A percentile compares a stretch with the other conserved stretches of the same genome.
These are phyloP conservation scores for Penicillium sp. DNA, from an alignment of 2,329 filamentous ascomycete species.

Conservation along the genomic window DNA sequence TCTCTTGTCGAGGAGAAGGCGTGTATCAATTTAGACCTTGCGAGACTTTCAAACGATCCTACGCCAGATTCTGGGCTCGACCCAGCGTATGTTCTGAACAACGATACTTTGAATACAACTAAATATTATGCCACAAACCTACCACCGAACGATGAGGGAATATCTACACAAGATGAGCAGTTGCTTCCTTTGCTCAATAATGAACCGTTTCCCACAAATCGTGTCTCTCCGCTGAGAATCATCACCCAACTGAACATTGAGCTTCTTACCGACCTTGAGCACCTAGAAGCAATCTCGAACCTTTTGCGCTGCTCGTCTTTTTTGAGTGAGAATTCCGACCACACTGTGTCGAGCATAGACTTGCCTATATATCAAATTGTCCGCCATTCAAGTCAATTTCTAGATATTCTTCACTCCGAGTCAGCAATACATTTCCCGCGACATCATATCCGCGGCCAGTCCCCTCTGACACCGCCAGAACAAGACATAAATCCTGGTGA, in stretches of 20 bases:
- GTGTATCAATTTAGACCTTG: too few relatives aligned
- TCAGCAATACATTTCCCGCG: too few relatives aligned
- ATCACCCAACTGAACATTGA: conserved; percentile 17
- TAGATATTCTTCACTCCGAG: conserved; percentile 14
- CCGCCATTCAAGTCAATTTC: conserved; percentile 18
- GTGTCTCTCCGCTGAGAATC: conserved; percentile 5
- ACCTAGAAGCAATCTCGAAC: conserved; percentile 6
- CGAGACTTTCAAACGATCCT: not conserved
- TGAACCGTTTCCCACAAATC: not conserved
- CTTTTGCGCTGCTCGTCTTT: not conserved
- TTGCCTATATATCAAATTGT: conserved; percentile 23
- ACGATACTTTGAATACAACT: not conserved
- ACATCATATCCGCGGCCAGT: not conserved
- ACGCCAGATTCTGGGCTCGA: not conserved
- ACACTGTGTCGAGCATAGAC: conserved; percentile 10
- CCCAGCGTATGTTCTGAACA: not conserved
- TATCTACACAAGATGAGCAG: not conserved
- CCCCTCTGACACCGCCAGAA: not conserved
- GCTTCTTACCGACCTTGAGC: conserved; percentile 20
- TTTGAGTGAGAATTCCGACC: not conserved
- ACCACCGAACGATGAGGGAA: not conserved
- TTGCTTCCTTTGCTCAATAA: not conserved
- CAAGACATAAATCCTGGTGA: not conserved
- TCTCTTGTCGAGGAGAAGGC: not conserved
- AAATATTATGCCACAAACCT: not conserved